Conservation (phyloP, 371 early-diverging fungal species). For the Rhizopus microsporus region DNA sequence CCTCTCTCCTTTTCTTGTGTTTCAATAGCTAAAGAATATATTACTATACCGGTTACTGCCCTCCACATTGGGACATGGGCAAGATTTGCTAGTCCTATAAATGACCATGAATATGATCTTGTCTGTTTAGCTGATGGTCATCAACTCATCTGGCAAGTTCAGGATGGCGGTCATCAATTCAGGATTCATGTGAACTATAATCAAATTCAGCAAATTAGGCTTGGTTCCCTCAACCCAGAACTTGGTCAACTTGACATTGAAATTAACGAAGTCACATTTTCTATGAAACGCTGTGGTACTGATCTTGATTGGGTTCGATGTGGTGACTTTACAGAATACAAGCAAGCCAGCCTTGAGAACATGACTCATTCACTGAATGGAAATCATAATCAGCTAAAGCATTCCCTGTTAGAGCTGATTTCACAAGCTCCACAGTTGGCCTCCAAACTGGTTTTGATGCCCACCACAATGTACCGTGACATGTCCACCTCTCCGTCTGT, state of each 20-base stretch:
- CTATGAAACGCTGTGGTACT: constrained; percentile 31
- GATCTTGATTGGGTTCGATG: constrained; percentile 42
- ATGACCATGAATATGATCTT: constrained; percentile 24
- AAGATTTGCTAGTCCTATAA: constrained; percentile 26
- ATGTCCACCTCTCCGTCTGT: constrained; percentile 41
- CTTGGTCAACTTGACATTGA: constrained; percentile 26
- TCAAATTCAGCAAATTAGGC: constrained; percentile 27
- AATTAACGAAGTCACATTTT: constrained; percentile 24
- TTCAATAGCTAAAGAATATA: constrained; percentile 7
- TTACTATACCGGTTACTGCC: constrained; percentile 27
- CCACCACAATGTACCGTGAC: constrained; percentile 26
- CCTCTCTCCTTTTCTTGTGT: not conserved
- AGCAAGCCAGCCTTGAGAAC: constrained; percentile 27
- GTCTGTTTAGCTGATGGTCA: constrained; percentile 30
- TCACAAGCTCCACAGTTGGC: constrained; percentile 32
- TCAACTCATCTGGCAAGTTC: constrained; percentile 44
- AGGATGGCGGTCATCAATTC: constrained; percentile 37
- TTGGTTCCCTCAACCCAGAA: constrained; percentile 20
- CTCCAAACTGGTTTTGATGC: constrained; percentile 28
- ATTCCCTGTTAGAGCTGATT: constrained; percentile 31
- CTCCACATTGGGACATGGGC: constrained; percentile 43
- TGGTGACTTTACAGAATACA: constrained; percentile 44
- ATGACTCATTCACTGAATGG: constrained; percentile 23
- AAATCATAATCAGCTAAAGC: constrained; percentile 25
- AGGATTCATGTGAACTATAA: constrained; percentile 33